Evolutionary conservation across 75 land plant species (phyloP), one percentile per base, ranked within the genome.

Genomic region (Selaginella moellendorffii): DNA sequence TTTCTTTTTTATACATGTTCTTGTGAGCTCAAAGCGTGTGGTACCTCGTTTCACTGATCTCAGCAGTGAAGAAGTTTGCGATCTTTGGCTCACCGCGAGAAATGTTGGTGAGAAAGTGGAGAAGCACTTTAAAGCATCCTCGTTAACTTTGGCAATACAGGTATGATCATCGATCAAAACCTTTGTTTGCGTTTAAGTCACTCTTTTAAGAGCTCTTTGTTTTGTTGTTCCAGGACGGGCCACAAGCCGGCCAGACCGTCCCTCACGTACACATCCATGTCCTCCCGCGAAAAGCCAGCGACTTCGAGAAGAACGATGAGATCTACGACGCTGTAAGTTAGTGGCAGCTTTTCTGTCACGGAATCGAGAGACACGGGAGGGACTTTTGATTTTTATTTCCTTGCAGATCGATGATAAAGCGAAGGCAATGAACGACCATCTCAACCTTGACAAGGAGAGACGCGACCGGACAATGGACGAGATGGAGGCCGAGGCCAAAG

Each of bases 201-300:
- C n/a, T n/a, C n/a, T n/a, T n/a, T n/a, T n/a, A n/a, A n/a, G n/a
- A n/a, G n/a, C n/a, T n/a, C n/a, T n/a, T n/a, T n/a, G n/a, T n/a
- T n/a, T n/a, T n/a, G n/a, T n/a, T 46, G 51, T 46, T 10, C 51
- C 78, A 93, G 96, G 96, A 95, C 82, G 99, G 99, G 9, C 84
- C 87, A 19, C 77, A 93, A 67, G 85, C 98, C 23, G 98, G 98
- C 9, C 98, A 93, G 25, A 85, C 96, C 20, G 98, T 93, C 26
- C 87, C 96, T n/a, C 98, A 93, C 83, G 96, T 93, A 5, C 98
- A 93, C 69, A 73, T 95, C 25, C 99, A 95, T 67, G 81, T 95
- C 53, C 69, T 95, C 28, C 99, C 99, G 1, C 71, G 99, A 64
- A 89, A 76, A 70, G 63, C 2, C 54, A 81, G 79, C 18, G 96